Evolutionary conservation across 2,329 filamentous ascomycete species (phyloP).

Genomic region (Fusarium coffeatum): DNA sequence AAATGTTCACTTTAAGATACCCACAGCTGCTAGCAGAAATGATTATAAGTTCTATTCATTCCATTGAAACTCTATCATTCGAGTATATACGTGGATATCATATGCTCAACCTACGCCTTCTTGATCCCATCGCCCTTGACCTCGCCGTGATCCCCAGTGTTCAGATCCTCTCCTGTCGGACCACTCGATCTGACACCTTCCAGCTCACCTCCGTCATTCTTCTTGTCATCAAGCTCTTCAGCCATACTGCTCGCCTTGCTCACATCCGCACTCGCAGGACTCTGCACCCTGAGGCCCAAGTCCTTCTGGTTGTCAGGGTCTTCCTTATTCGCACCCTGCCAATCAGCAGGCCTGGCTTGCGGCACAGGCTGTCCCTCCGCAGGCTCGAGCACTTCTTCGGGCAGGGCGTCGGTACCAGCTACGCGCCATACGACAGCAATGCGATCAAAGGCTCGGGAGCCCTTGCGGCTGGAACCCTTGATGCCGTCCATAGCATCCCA

Average conservation of each 20-base stretch:
- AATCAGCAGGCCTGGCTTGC: constrained; percentile 77
- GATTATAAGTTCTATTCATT: not conserved
- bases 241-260: constrained; percentile 78
- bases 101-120: not conserved
- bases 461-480: constrained; percentile 87
- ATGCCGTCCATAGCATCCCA: constrained; percentile 88
- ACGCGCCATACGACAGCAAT: constrained; percentile 86
- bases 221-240: constrained; percentile 19
- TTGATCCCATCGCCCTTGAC: not conserved
- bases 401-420: constrained; percentile 45
- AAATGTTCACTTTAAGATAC: constrained; percentile 24
- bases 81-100: constrained; percentile 19
- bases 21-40: constrained; percentile 3
- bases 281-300: constrained; percentile 75
- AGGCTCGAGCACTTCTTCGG: constrained; percentile 67
- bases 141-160: constrained; percentile 23
- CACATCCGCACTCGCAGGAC: constrained; percentile 72
- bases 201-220: constrained; percentile 42
- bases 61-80: not conserved
- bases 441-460: constrained; percentile 82
- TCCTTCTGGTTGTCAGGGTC: constrained; percentile 64
- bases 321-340: constrained; percentile 70
- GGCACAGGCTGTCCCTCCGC: constrained; percentile 74
- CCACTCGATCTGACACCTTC: constrained; percentile 53
- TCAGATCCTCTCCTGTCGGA: constrained; percentile 51